Conservation (phyloP, 2,329 filamentous ascomycete species). For the Cadophora sp. region DNA sequence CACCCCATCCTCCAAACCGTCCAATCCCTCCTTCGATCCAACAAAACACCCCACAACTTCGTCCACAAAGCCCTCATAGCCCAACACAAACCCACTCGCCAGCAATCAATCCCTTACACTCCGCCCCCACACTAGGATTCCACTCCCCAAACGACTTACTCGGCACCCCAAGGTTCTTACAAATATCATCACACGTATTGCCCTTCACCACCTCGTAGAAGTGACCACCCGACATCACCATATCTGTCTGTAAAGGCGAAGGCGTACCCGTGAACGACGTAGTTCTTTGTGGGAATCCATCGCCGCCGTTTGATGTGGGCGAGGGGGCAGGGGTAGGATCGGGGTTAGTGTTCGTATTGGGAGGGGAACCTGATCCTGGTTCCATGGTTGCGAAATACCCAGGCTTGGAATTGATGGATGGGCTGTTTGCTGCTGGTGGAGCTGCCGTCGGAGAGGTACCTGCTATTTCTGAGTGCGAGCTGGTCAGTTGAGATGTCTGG, state of each 20-base stretch:
- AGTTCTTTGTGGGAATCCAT: neutral
- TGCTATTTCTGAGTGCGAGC: neutral
- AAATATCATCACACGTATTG: constrained; percentile 5
- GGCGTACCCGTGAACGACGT: neutral
- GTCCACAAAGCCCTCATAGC: neutral
- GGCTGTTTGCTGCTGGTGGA: neutral
- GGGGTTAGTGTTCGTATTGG: too few species aligned
- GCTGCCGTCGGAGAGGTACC: neutral
- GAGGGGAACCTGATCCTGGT: neutral
- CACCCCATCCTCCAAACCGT: too few species aligned
- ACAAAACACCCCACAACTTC: too few species aligned
- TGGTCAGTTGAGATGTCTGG: neutral
- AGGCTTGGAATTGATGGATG: neutral
- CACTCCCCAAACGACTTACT: neutral
- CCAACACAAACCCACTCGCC: constrained; percentile 15
- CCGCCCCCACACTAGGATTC: neutral
- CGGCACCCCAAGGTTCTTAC: neutral
- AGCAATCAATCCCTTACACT: neutral
- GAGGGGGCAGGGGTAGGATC: too few species aligned
- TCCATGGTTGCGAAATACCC: neutral
- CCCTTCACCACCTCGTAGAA: neutral
- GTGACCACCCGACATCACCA: neutral
- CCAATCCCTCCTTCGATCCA: too few species aligned
- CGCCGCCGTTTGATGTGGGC: neutral
- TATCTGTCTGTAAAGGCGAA: neutral